A percentile compares a stretch with the other conserved stretches of the same genome.
phyloP scores from a whole-genome alignment of 2,329 filamentous ascomycete genomes.

The Cladophialophora yegresii region DNA sequence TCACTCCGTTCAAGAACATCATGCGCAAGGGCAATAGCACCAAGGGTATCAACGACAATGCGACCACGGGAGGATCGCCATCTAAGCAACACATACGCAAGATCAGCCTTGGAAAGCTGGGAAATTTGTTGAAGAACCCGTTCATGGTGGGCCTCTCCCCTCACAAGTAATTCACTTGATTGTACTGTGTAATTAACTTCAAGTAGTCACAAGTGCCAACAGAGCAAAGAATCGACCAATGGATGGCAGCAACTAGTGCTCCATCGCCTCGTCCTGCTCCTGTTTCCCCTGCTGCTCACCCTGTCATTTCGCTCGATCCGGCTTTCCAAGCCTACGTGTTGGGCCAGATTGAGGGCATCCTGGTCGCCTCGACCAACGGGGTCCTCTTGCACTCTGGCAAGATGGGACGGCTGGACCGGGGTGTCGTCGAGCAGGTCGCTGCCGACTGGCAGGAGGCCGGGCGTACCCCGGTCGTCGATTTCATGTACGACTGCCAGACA shows the following conservation, averaged over 20 bases:
- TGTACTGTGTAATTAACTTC: not conserved
- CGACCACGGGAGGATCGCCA: not conserved
- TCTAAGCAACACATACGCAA: not conserved
- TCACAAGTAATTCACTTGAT: not conserved
- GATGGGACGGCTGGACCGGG: not conserved
- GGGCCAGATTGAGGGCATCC: not conserved
- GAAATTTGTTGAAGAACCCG: not conserved
- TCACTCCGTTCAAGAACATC: not conserved
- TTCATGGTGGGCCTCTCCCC: not conserved
- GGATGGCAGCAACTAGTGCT: not conserved
- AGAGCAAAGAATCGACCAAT: not conserved
- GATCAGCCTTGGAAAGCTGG: not conserved
- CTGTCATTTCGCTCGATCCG: not conserved
- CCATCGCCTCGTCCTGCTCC: not conserved
- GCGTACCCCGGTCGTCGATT: constrained; percentile 34
- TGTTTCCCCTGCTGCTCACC: not conserved
- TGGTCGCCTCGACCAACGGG: not conserved
- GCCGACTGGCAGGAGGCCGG: not conserved
- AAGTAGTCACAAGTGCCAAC: not conserved
- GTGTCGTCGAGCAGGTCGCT: not conserved
- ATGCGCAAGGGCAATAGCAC: not conserved
- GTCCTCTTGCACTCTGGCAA: not conserved
- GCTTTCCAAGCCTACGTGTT: not conserved
- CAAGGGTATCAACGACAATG: not conserved
- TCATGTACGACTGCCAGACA: constrained; percentile 56